Base-by-base conservation (phyloP, 176 grass and related monocot genomes). In the Aegilops umbellulata region DNA sequence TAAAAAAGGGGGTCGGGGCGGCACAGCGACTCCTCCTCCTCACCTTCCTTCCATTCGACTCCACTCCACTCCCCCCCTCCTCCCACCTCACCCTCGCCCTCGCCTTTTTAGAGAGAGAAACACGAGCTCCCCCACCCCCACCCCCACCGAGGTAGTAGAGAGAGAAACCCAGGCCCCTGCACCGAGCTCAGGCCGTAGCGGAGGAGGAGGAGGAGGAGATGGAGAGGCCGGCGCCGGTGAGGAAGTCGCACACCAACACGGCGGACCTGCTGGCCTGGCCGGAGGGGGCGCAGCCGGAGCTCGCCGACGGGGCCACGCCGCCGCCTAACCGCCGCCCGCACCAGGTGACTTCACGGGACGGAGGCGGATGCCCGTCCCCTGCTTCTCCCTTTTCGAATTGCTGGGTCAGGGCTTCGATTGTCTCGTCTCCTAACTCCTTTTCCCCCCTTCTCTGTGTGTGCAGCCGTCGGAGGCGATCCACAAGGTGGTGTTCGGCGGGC, bases 231-330 rank as follows among this genome's bases (percentile, higher is more conserved):
- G 88, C 93, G 79, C 95, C 93, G 85, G 91, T 95, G 85, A 95
- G 95, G 87, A 98, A 95, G 88, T 95, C 93, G 17, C 95, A 93
- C 95, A 90, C 87, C 82, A 81, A 68, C 53, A 98, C 95, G 80
- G 91, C 95, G 44, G 95, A 95, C 92, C 93, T 98, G 91, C 87
- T 98, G 80, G 92, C 92, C 10, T 98, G 95, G 95, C 77, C 90
- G 30, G 95, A 98, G 83, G 90, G 84, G 27, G 89, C 91, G 65
- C 74, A 34, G 35, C 73, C 65, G 61, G 90, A 88, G 57, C 69
- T 23, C 3, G 65, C 11, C 0, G 82, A 63, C 25, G 83, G 84
- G 53, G 88, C 90, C 32, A 82, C 88, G 25, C 85, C 91, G 34
- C 82, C 85, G 41, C 15, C 62, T 24, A 86, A 90, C 80, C 87